Evolutionary conservation across 306 rosid species (phyloP).

Genomic region (Acacia acuminata): DNA sequence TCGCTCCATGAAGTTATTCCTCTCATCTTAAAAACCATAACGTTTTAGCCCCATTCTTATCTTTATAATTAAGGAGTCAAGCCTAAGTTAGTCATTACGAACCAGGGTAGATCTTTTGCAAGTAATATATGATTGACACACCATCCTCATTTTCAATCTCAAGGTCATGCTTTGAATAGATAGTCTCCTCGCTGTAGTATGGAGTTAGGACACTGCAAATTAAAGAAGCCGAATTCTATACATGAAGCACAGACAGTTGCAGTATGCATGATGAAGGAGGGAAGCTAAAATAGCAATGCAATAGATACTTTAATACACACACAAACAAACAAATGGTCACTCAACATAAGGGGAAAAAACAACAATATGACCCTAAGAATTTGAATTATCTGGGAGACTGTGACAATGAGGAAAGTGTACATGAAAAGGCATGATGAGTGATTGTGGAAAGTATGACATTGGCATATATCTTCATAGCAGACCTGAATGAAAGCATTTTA

Average conservation of each 20-base stretch:
- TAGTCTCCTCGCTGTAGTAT: conserved; percentile 96
- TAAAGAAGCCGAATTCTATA: conserved; percentile 31
- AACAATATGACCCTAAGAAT: conserved; percentile 12
- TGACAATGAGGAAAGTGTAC: conserved; percentile 13
- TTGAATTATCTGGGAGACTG: conserved; percentile 16
- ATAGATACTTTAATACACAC: neutral
- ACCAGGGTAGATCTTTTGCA: conserved; percentile 98
- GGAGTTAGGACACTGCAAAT: conserved; percentile 95
- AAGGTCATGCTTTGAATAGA: conserved; percentile 88
- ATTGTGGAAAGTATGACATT: conserved; percentile 27
- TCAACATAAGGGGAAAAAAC: neutral
- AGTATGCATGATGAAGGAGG: no score
- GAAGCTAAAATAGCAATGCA: neutral
- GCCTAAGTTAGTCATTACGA: conserved; percentile 38
- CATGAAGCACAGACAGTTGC: conserved; percentile 24
- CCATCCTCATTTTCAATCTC: conserved; percentile 98
- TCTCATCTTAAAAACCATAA: conserved; percentile 66
- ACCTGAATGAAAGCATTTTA: conserved; percentile 97
- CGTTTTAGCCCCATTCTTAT: conserved; percentile 19
- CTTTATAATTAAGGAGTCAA: conserved; percentile 25
- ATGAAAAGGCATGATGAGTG: conserved; percentile 10
- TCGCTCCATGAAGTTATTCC: conserved; percentile 99
- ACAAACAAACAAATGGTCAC: neutral
- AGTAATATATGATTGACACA: conserved; percentile 82
- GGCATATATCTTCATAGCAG: conserved; percentile 22